Evolutionary conservation across 345 rosid genomes (phyloP), one percentile per base, ranked within the genome.

Genomic region (Salix koriyanagi): DNA sequence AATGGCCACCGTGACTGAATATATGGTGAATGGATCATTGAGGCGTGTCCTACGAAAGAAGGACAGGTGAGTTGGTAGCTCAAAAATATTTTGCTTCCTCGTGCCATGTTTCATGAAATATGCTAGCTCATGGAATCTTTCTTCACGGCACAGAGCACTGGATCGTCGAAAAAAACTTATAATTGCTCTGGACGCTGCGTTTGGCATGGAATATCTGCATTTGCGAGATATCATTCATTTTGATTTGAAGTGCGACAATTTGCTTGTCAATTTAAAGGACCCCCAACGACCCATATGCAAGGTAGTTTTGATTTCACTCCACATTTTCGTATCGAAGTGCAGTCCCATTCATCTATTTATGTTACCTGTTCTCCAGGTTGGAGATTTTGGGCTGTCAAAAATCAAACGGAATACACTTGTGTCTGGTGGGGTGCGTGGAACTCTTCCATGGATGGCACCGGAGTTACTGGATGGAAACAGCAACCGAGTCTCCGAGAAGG

Each of bases 391-490:
- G 60, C 75, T 94, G 87, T 94, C 98, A n/a, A 90, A 90, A 80
- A 92, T 94, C 67, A 94, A 94, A 74, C 87, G 89, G 46, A 94
- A 94, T 77, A 94, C 98, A 12, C 89, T 94, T 1, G 97, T 92
- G 13, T 90, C 97, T 1, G 97, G 97, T 62, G 98, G 97, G 25
- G 93, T 94, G 32, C 89, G 97, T 69, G 98, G 98, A 84, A 94
- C 98, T 34, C 97, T 94, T 68, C 98, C 98, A 6, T 92, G 98
- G 98, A 94, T 94, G 95, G 98, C 98, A 48, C 98, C 98, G 7
- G 97, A 94, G 75, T 81, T 92, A 60, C 79, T 94, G 81, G 91
- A 87, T 36, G 98, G 97, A 16, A 88, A 88, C 79, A 94, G 89
- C 77, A 91, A 79, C 72, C 88, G 88, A 50, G 98, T 92, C 76